Evolutionary conservation across 345 rosid genomes (phyloP).

Genomic region (Combretum micranthum): DNA sequence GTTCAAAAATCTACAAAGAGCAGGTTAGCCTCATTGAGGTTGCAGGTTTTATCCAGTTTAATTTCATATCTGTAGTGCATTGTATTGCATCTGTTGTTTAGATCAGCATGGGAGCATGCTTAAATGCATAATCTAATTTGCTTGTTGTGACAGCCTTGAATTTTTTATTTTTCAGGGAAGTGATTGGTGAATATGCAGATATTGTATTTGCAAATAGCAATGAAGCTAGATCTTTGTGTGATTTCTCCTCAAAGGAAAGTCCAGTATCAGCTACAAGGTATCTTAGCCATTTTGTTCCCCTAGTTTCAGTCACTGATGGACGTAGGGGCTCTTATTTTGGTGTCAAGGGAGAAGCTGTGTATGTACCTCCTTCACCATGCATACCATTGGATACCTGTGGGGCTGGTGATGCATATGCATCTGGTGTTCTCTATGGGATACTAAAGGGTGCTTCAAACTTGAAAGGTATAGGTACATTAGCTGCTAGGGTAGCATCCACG

Average conservation of each 20-base stretch:
- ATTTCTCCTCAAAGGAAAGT: conserved; percentile 64
- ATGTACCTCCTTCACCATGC: conserved; percentile 77
- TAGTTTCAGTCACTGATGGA: conserved; percentile 87
- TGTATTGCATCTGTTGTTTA: too few species aligned
- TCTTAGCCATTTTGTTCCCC: conserved; percentile 82
- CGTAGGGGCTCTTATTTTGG: conserved; percentile 86
- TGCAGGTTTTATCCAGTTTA: too few species aligned
- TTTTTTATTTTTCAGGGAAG: conserved; percentile 58
- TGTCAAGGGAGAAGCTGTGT: conserved; percentile 91
- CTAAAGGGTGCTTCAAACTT: conserved; percentile 64
- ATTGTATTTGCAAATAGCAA: conserved; percentile 79
- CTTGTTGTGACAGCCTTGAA: too few species aligned
- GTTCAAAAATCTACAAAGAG: too few species aligned
- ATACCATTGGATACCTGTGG: conserved; percentile 83
- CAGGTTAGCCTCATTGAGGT: too few species aligned
- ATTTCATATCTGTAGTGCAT: too few species aligned
- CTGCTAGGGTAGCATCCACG: conserved; percentile 81
- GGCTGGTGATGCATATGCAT: conserved; percentile 93
- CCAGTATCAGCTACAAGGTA: conserved; percentile 71
- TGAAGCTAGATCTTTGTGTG: conserved; percentile 85
- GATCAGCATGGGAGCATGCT: too few species aligned
- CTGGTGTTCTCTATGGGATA: conserved; percentile 81
- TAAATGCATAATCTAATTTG: too few species aligned
- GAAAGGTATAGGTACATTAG: conserved; percentile 76
- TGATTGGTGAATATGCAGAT: conserved; percentile 71